These are phyloP conservation scores for Pyrenula massariospora DNA, from an alignment of 495 filamentous ascomycete species.

Conservation along the genomic window DNA sequence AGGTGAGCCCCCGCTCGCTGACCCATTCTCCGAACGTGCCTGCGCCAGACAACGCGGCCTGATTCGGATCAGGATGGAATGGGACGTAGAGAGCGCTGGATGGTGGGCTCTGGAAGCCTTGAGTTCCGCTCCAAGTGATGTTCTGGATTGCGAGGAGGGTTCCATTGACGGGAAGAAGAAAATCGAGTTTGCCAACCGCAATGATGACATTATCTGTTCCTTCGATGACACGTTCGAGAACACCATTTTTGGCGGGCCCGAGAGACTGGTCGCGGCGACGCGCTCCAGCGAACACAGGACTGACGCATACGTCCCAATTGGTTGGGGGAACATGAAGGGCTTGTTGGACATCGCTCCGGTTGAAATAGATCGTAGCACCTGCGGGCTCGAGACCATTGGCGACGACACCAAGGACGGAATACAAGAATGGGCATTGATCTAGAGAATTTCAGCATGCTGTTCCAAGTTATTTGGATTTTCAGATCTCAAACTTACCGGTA, in stretches of 20 bases:
- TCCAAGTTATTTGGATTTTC: conserved; percentile 29
- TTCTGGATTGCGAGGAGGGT: conserved; percentile 53
- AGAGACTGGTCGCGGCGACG: background rate
- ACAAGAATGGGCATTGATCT: conserved; percentile 19
- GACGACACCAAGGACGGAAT: conserved; percentile 38
- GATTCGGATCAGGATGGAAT: background rate
- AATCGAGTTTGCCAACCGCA: conserved; percentile 46
- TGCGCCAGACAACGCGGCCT: background rate
- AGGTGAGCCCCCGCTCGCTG: background rate
- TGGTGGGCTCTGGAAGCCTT: conserved; percentile 43
- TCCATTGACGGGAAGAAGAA: conserved; percentile 50
- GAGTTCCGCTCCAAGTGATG: conserved; percentile 54
- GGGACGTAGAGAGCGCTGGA: background rate
- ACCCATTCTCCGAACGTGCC: background rate
- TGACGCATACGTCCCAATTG: conserved; percentile 30
- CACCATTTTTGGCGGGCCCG: conserved; percentile 21
- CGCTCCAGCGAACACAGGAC: conserved; percentile 30
- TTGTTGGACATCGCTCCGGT: conserved; percentile 42
- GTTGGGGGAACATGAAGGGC: conserved; percentile 43
- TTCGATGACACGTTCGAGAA: conserved; percentile 52
- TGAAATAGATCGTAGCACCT: conserved; percentile 41
- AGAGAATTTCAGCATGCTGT: conserved; percentile 8
- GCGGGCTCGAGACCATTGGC: conserved; percentile 24
- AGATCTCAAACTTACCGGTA: conserved; percentile 28
- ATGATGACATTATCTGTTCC: conserved; percentile 47